phyloP scores from a whole-genome alignment of 2,329 filamentous ascomycete genomes.

The Trichothecium roseum region DNA sequence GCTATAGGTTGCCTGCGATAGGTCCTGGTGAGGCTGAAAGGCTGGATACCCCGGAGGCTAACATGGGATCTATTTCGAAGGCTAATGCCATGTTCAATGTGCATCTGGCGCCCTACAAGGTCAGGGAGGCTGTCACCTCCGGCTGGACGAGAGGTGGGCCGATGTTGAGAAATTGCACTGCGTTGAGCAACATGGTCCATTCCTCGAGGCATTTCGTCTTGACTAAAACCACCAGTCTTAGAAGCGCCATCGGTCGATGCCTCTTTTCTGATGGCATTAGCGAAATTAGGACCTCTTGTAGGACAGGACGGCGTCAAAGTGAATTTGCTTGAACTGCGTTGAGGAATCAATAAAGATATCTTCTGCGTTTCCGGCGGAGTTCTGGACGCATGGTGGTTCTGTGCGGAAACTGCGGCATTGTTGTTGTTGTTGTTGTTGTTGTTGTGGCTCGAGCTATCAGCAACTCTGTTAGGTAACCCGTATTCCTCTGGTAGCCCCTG shows the following conservation, averaged over 20 bases:
- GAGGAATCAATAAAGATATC: background rate
- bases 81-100: slow-evolving; percentile 25
- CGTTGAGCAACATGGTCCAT: background rate
- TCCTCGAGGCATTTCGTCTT: too few relatives aligned
- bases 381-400: too few relatives aligned
- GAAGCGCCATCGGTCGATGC: too few relatives aligned
- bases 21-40: slow-evolving; percentile 41
- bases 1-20: slow-evolving; percentile 57
- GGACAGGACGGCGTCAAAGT: background rate
- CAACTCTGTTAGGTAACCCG: too few relatives aligned
- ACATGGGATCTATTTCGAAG: slow-evolving; percentile 42
- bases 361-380: background rate
- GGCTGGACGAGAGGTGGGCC: slow-evolving; percentile 4
- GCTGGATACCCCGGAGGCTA: slow-evolving; percentile 37
- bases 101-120: slow-evolving; percentile 13
- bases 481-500: too few relatives aligned
- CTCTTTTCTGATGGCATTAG: too few relatives aligned
- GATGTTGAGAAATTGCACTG: slow-evolving; percentile 1
- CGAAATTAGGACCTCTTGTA: too few relatives aligned
- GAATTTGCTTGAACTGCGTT: background rate
- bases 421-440: too few relatives aligned
- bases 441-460: too few relatives aligned
- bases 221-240: too few relatives aligned
- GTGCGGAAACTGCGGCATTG: too few relatives aligned
- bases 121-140: slow-evolving; percentile 15